Evolutionary conservation across 2,329 filamentous ascomycete species (phyloP).

Genomic region (Incumbomyces delicatus): DNA sequence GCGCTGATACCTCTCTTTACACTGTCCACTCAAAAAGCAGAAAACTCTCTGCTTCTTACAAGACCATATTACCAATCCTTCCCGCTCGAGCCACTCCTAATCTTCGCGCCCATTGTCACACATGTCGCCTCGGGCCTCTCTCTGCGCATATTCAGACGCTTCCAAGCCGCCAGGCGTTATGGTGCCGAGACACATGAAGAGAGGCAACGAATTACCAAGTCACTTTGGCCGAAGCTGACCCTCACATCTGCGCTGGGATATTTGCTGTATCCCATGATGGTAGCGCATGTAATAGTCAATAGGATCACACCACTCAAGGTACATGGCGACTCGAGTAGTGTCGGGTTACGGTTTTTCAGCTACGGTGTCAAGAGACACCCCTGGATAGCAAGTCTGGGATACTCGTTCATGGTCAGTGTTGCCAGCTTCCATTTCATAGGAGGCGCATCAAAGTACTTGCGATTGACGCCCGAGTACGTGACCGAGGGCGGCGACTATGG

Average conservation of each 20-base stretch:
- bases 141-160: slow-evolving; percentile 63
- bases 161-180: slow-evolving; percentile 63
- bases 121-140: slow-evolving; percentile 71
- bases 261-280: slow-evolving; percentile 53
- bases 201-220: slow-evolving; percentile 30
- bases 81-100: slow-evolving; percentile 66
- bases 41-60: slow-evolving; percentile 81
- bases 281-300: slow-evolving; percentile 66
- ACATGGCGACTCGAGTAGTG: slow-evolving; percentile 77
- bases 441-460: slow-evolving; percentile 76
- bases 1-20: slow-evolving; percentile 69
- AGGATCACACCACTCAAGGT: slow-evolving; percentile 63
- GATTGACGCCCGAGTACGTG: slow-evolving; percentile 48
- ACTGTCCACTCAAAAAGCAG: slow-evolving; percentile 61
- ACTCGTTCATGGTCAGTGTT: slow-evolving; percentile 55
- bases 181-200: slow-evolving; percentile 54
- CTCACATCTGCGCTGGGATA: slow-evolving; percentile 67
- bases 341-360: slow-evolving; percentile 71
- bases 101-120: slow-evolving; percentile 62
- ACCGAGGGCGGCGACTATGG: slow-evolving; percentile 33
- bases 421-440: slow-evolving; percentile 72
- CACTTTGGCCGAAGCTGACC: slow-evolving; percentile 59
- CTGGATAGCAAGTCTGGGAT: slow-evolving; percentile 56
- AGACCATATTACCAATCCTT: slow-evolving; percentile 85
- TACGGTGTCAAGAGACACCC: slow-evolving; percentile 74